These are phyloP conservation scores for Colletotrichum echinochloae DNA, from an alignment of 2,329 filamentous ascomycete genomes.

Conservation along the genomic window DNA sequence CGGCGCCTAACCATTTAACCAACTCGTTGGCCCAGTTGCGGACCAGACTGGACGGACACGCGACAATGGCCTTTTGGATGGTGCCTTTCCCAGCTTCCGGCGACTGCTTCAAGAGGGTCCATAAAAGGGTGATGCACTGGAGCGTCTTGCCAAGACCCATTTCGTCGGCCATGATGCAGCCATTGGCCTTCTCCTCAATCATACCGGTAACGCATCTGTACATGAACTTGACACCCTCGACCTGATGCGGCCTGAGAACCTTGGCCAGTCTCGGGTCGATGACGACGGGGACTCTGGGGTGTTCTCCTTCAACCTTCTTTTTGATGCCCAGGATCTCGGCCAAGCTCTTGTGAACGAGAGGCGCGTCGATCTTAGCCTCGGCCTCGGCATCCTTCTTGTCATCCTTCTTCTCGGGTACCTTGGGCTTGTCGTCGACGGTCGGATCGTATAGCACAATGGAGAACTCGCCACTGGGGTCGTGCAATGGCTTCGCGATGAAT, in stretches of 20 bases:
- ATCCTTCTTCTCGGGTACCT: conserved; percentile 60
- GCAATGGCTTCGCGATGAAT: conserved; percentile 89
- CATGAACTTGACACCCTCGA: conserved; percentile 98
- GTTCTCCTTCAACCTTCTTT: conserved; percentile 84
- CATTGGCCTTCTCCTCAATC: conserved; percentile 92
- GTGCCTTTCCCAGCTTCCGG: conserved; percentile 93
- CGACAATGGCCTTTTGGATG: conserved; percentile 97
- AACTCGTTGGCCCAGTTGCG: conserved; percentile 98
- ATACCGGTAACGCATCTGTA: conserved; percentile 95
- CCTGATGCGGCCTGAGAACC: conserved; percentile 93
- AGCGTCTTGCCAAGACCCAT: conserved; percentile 98
- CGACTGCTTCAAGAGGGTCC: conserved; percentile 96
- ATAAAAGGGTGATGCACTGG: conserved; percentile 96
- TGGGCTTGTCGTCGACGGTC: conserved; percentile 87
- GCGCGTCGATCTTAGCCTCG: conserved; percentile 73
- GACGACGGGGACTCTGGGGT: conserved; percentile 93
- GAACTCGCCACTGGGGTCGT: conserved; percentile 96
- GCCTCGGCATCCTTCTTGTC: conserved; percentile 56
- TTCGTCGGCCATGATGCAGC: conserved; percentile 99
- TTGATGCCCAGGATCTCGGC: conserved; percentile 95
- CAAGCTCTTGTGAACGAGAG: conserved; percentile 92
- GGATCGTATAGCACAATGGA: conserved; percentile 96
- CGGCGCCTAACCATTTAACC: conserved; percentile 93
- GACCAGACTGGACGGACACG: conserved; percentile 95
- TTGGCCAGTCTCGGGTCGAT: conserved; percentile 93